Evolutionary conservation across 805 yeast species (phyloP), one percentile per base, ranked within the genome.

Genomic region (Saccharomycopsis babjevae): DNA sequence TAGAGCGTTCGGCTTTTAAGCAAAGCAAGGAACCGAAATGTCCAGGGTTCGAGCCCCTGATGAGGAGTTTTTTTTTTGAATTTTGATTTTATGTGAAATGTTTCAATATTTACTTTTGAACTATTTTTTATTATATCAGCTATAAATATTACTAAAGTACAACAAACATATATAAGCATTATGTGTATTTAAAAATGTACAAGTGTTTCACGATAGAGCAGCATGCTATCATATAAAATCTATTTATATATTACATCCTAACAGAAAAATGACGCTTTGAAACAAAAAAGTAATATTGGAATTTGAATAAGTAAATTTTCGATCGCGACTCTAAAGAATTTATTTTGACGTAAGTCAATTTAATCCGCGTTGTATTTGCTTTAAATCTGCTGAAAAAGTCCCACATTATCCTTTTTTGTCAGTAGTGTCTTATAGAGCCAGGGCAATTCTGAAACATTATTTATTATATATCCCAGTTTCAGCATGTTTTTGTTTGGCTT

Each of bases 1-100:
- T 79, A 79, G 83, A 79, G 83, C 83, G 82, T 79, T 79, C 82
- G 83, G 82, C 83, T 79, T 79, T 79, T 79, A 79, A 70, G 77
- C 52, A 46, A 46, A 46, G 52, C 52, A 63, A 63, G 65, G 63
- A 63, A 74, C 76, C 77, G 76, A 75, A 75, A 74, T 72, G 78
- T 75, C 78, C 76, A 73, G 78, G 78, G 78, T 75, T 75, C 78
- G 76, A 75, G 78, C 78, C 78, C 78, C 78, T 73, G 76, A 63
- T 63, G 66, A 63, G 66, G 66, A 63, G 66, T 42, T 38, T 50
- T 58, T 61, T 57, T 61, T 60, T 62, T 40, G 4, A 16, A 2
- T n/a, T 3, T 16, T 10, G 4, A 40, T 3, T 40, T 22, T 25
- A 30, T 25, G 18, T 32, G 32, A 32, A 28, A 18, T n/a, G 20